A percentile compares a stretch with the other conserved stretches of the same genome.
Evolutionary conservation across 768 basidiomycete genomes (phyloP).

Genomic region (Psilocybe subaeruginosa): DNA sequence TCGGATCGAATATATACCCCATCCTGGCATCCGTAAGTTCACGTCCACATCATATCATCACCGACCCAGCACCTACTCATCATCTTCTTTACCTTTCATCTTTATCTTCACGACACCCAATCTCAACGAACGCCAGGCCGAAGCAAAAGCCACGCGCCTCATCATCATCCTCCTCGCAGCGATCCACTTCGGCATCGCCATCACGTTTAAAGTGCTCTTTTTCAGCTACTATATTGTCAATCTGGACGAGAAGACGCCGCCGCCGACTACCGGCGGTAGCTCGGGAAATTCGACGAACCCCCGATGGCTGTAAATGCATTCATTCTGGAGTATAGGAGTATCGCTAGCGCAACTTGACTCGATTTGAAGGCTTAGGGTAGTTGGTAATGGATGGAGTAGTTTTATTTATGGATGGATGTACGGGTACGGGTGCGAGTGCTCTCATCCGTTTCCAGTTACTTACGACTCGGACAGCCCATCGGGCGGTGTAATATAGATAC

Average conservation of each 20-base stretch:
- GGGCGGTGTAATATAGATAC: constrained; percentile 21
- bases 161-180: constrained; percentile 75
- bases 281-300: constrained; percentile 26
- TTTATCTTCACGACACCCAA: too few relatives aligned
- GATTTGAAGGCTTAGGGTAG: too few relatives aligned
- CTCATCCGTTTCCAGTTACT: constrained; percentile 12
- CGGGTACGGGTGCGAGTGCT: constrained; percentile 14
- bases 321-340: too few relatives aligned
- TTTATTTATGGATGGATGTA: constrained; percentile 7
- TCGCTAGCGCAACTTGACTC: too few relatives aligned
- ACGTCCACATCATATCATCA: constrained; percentile 29
- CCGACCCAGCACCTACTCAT: not conserved
- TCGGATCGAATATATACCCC: constrained; percentile 85
- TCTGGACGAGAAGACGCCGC: constrained; percentile 42
- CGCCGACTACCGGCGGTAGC: not conserved
- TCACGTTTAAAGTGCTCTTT: constrained; percentile 83
- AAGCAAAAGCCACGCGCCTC: constrained; percentile 84
- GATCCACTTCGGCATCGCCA: constrained; percentile 73
- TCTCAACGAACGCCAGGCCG: constrained; percentile 54
- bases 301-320: constrained; percentile 4
- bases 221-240: constrained; percentile 56
- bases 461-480: not conserved
- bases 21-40: constrained; percentile 71
- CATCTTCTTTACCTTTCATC: not conserved
- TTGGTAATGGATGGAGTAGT: not conserved